phyloP scores from a whole-genome alignment of 768 basidiomycete species.

The Galerina marginata region DNA sequence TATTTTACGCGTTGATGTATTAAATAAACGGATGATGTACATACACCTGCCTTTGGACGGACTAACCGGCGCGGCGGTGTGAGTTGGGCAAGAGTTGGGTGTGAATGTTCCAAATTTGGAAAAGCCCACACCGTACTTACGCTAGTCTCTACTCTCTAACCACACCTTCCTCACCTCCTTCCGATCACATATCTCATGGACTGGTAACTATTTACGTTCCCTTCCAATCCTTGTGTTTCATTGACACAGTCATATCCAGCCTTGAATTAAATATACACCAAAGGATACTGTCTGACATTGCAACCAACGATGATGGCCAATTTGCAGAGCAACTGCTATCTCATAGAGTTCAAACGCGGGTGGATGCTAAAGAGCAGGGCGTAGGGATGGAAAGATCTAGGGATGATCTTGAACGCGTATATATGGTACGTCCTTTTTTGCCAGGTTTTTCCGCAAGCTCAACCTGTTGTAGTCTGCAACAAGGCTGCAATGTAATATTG shows the following conservation, averaged over 20 bases:
- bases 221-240: neutral
- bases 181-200: conserved; percentile 5
- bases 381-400: conserved; percentile 31
- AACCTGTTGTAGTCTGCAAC: conserved; percentile 60
- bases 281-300: conserved; percentile 76
- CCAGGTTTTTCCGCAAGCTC: neutral
- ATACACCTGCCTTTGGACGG: no score
- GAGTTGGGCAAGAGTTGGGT: no score
- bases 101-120: no score
- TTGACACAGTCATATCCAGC: conserved; percentile 38
- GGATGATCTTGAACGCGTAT: conserved; percentile 44
- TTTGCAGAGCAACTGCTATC: conserved; percentile 62
- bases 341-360: conserved; percentile 59
- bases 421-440: conserved; percentile 56
- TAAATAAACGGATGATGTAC: no score
- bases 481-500: conserved; percentile 79
- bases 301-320: conserved; percentile 51
- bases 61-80: no score
- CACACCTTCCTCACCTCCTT: no score
- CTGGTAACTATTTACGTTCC: neutral
- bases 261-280: conserved; percentile 82
- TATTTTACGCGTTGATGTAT: no score
- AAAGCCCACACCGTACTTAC: no score
- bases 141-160: no score
- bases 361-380: conserved; percentile 28